Conservation (phyloP, 139 green algal genomes). For the Haematococcus lacustris region DNA sequence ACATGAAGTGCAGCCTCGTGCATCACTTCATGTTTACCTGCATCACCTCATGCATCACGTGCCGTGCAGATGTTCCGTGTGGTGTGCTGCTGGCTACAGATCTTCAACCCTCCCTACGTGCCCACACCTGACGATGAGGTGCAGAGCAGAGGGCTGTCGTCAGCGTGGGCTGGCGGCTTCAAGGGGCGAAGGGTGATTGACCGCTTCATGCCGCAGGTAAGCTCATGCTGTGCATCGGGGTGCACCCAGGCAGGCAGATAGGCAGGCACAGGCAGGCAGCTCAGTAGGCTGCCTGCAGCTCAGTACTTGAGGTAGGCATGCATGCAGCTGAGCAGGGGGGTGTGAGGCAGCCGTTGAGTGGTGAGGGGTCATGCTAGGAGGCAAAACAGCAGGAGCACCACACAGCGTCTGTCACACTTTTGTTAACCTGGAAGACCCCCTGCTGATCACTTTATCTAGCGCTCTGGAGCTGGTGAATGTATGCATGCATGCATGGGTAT, state of each 20-base stretch:
- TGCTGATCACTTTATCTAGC: neutral
- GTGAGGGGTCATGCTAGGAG: too few relatives aligned
- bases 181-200: constrained; percentile 76
- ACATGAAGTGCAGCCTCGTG: neutral
- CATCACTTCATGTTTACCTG: neutral
- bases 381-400: too few relatives aligned
- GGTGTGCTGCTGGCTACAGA: constrained; percentile 22
- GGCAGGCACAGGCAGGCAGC: neutral
- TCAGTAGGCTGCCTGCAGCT: neutral
- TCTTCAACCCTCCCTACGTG: constrained; percentile 98
- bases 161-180: constrained; percentile 82
- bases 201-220: constrained; percentile 59
- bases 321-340: neutral
- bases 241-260: neutral
- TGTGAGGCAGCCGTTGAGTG: too few relatives aligned
- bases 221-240: neutral
- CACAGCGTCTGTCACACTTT: neutral
- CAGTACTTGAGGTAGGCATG: neutral
- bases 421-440: neutral
- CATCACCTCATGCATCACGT: neutral
- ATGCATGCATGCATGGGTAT: neutral
- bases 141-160: constrained; percentile 42
- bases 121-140: constrained; percentile 89
- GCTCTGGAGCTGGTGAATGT: neutral
- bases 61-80: neutral